These are phyloP conservation scores for Pseudogymnoascus sp. DNA, from an alignment of 2,329 filamentous ascomycete species.

Conservation along the genomic window DNA sequence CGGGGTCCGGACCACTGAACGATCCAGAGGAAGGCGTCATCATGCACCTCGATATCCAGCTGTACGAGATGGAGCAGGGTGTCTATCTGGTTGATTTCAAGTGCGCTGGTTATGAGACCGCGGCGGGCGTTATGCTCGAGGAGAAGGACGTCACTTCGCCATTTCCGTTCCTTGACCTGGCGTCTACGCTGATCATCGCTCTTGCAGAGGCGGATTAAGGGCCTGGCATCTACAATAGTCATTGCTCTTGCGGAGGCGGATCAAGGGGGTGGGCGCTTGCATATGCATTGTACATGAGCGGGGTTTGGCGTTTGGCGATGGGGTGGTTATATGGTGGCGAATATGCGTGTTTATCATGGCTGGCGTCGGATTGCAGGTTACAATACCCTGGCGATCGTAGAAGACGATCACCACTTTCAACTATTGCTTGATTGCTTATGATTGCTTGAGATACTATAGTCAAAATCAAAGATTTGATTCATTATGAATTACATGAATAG, in stretches of 20 bases:
- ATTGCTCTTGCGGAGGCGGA: conserved; percentile 83
- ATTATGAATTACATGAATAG: conserved; percentile 9
- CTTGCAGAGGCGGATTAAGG: conserved; percentile 66
- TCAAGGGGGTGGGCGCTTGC: conserved; percentile 24
- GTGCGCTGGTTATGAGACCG: conserved; percentile 87
- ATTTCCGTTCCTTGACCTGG: conserved; percentile 92
- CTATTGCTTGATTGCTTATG: conserved; percentile 10
- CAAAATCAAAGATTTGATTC: neutral
- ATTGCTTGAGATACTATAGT: neutral
- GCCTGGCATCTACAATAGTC: conserved; percentile 84
- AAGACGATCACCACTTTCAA: conserved; percentile 9
- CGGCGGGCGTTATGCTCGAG: conserved; percentile 64
- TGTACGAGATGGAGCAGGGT: conserved; percentile 85
- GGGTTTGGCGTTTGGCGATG: conserved; percentile 6
- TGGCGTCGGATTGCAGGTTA: conserved; percentile 8
- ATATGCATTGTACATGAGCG: conserved; percentile 1
- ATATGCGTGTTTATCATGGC: conserved; percentile 2
- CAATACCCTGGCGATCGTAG: conserved; percentile 10
- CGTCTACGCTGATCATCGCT: conserved; percentile 85
- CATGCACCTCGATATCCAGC: conserved; percentile 90
- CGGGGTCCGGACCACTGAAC: conserved; percentile 24
- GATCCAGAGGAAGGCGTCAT: conserved; percentile 46
- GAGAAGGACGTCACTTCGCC: conserved; percentile 94
- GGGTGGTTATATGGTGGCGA: neutral
- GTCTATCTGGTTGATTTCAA: conserved; percentile 98